Conservation (phyloP, 2,329 filamentous ascomycete genomes). For the Fusarium musae region DNA sequence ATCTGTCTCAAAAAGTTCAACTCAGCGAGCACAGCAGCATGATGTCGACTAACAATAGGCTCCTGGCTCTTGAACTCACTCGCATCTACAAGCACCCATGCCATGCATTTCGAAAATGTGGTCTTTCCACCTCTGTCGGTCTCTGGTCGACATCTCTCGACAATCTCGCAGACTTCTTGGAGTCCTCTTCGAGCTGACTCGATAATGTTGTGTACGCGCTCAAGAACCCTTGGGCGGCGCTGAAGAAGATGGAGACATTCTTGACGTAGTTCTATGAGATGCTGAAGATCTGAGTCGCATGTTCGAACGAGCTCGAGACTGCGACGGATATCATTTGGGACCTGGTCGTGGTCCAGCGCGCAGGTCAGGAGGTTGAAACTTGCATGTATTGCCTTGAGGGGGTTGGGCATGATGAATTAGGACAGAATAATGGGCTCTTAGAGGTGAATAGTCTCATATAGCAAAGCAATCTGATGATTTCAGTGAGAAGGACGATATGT, state of each 20-base stretch:
- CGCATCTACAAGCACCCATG: slow-evolving; percentile 43
- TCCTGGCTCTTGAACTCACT: slow-evolving; percentile 43
- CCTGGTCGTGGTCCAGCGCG: slow-evolving; percentile 40
- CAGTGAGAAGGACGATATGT: neutral
- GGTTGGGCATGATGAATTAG: slow-evolving; percentile 15
- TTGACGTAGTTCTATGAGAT: slow-evolving; percentile 48
- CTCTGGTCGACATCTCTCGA: slow-evolving; percentile 46
- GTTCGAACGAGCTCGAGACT: slow-evolving; percentile 48
- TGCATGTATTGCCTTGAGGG: slow-evolving; percentile 17
- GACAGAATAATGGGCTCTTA: too few relatives aligned
- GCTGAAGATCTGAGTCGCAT: slow-evolving; percentile 48
- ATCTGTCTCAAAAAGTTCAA: slow-evolving; percentile 44
- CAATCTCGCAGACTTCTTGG: slow-evolving; percentile 43
- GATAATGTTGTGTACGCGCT: slow-evolving; percentile 46
- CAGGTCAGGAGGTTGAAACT: slow-evolving; percentile 28
- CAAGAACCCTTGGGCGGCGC: slow-evolving; percentile 40
- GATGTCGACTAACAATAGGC: slow-evolving; percentile 43
- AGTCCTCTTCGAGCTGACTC: slow-evolving; percentile 43
- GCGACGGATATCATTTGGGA: slow-evolving; percentile 43
- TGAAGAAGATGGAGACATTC: slow-evolving; percentile 42
- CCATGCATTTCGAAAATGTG: slow-evolving; percentile 32
- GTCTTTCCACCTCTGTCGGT: slow-evolving; percentile 31
- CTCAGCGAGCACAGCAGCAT: slow-evolving; percentile 46
- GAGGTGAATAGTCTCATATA: too few relatives aligned
- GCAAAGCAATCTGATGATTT: neutral